Conservation (phyloP, 805 yeast species). For the Wickerhamiella parazyma region DNA sequence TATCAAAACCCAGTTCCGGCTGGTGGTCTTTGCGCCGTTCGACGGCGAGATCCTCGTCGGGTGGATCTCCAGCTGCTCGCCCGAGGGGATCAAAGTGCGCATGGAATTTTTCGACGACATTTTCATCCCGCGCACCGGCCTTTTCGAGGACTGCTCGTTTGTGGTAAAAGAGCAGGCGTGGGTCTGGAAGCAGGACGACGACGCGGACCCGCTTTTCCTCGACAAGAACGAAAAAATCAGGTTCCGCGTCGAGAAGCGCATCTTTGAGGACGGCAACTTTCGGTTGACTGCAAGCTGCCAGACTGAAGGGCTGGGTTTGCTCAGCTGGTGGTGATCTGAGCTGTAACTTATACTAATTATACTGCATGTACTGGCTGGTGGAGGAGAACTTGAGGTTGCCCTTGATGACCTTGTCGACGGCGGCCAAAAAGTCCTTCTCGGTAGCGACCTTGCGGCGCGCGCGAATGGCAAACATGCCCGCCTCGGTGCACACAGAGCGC, state of each 20-base stretch:
- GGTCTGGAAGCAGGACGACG: conserved; percentile 75
- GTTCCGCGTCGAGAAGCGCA: conserved; percentile 81
- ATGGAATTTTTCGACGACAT: conserved; percentile 87
- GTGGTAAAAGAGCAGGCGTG: conserved; percentile 72
- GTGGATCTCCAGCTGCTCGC: conserved; percentile 78
- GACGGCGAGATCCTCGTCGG: conserved; percentile 88
- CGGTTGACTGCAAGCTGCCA: conserved; percentile 82
- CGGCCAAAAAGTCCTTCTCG: conserved; percentile 93
- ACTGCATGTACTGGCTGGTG: conserved; percentile 97
- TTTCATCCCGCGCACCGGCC: conserved; percentile 66
- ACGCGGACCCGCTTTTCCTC: conserved; percentile 47
- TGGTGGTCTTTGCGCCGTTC: conserved; percentile 82
- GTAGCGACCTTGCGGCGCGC: conserved; percentile 97
- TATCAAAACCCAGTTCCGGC: conserved; percentile 54
- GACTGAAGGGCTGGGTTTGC: conserved; percentile 92
- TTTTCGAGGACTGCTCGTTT: conserved; percentile 67
- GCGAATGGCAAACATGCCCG: conserved; percentile 98
- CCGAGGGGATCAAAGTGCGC: conserved; percentile 72
- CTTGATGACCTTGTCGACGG: conserved; percentile 96
- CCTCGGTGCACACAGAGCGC: conserved; percentile 97
- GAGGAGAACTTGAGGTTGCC: conserved; percentile 97
- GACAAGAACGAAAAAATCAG: conserved; percentile 87
- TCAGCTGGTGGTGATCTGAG: conserved; percentile 85
- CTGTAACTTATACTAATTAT: conserved; percentile 43
- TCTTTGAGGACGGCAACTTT: conserved; percentile 66